Evolutionary conservation across 345 rosid species (phyloP).

Genomic region (Syzygium aromaticum): DNA sequence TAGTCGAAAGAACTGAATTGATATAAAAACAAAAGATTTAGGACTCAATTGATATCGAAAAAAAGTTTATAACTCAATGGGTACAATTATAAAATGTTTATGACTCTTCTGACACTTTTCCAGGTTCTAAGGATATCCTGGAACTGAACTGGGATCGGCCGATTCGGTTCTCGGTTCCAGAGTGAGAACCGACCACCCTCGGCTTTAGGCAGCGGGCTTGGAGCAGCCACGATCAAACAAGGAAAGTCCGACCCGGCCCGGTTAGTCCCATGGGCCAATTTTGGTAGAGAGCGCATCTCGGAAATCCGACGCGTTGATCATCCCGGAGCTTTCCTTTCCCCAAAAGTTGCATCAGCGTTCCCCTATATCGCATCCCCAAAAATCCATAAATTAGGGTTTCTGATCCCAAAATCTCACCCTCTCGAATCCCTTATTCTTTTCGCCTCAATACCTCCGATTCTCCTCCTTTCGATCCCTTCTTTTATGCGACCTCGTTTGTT

Average conservation of each 20-base stretch:
- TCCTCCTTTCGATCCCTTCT: neutral
- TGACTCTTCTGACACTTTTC: no score
- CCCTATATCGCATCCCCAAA: neutral
- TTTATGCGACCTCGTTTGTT: neutral
- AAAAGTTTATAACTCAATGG: no score
- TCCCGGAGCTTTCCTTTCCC: no score
- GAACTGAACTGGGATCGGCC: no score
- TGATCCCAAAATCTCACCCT: neutral
- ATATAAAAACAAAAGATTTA: no score
- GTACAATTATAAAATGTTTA: no score
- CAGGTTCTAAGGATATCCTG: no score
- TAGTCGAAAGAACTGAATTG: no score
- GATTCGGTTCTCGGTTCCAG: fast-evolving
- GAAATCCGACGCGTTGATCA: neutral
- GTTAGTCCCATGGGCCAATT: neutral
- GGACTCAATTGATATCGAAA: no score
- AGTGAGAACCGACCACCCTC: no score
- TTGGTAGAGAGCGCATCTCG: neutral
- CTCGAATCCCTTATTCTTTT: neutral
- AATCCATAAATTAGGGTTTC: neutral
- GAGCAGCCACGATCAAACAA: neutral
- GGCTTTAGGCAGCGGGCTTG: neutral
- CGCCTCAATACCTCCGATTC: neutral
- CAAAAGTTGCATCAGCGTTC: neutral
- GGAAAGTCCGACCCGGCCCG: neutral